A percentile compares a stretch with the other conserved stretches of the same genome.
phyloP scores from a whole-genome alignment of 1,284 basidiomycete genomes.

The Limonomyces culmigenus region DNA sequence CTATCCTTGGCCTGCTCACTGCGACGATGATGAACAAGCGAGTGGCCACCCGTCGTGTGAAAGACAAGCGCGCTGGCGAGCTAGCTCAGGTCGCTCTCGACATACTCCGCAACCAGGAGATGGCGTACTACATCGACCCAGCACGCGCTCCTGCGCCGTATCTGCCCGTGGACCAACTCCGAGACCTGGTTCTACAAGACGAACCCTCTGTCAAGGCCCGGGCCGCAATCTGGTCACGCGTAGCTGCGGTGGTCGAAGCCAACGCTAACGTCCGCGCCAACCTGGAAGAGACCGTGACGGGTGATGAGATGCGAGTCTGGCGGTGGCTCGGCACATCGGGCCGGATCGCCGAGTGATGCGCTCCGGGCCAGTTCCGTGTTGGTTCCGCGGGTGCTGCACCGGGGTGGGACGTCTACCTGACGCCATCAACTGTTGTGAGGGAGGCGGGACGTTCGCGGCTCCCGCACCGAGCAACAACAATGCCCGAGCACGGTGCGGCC shows the following conservation, averaged over 20 bases:
- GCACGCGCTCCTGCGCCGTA: slow-evolving; percentile 64
- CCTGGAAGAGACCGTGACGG: slow-evolving; percentile 77
- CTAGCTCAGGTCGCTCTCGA: slow-evolving; percentile 71
- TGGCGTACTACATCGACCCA: slow-evolving; percentile 75
- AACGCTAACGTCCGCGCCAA: slow-evolving; percentile 90
- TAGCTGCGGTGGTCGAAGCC: slow-evolving; percentile 78
- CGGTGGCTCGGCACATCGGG: slow-evolving; percentile 57
- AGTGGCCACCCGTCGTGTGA: slow-evolving; percentile 30
- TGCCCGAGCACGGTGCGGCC: no score
- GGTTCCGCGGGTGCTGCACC: no score
- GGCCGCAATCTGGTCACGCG: slow-evolving; percentile 69
- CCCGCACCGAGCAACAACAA: no score
- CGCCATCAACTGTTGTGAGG: no score
- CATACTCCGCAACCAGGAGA: slow-evolving; percentile 74
- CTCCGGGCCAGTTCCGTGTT: no score
- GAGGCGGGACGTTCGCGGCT: no score
- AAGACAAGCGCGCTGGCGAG: slow-evolving; percentile 55
- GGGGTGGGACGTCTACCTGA: no score
- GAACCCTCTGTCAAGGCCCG: slow-evolving; percentile 60
- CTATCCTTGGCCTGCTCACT: slow-evolving; percentile 13
- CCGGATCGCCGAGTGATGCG: no score
- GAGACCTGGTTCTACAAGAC: slow-evolving; percentile 77
- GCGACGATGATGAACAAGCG: slow-evolving; percentile 6
- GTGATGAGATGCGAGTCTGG: slow-evolving; percentile 78
- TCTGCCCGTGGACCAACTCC: slow-evolving; percentile 78